These are phyloP conservation scores for Colletotrichum navitas DNA, from an alignment of 2,329 filamentous ascomycete species.

Conservation along the genomic window DNA sequence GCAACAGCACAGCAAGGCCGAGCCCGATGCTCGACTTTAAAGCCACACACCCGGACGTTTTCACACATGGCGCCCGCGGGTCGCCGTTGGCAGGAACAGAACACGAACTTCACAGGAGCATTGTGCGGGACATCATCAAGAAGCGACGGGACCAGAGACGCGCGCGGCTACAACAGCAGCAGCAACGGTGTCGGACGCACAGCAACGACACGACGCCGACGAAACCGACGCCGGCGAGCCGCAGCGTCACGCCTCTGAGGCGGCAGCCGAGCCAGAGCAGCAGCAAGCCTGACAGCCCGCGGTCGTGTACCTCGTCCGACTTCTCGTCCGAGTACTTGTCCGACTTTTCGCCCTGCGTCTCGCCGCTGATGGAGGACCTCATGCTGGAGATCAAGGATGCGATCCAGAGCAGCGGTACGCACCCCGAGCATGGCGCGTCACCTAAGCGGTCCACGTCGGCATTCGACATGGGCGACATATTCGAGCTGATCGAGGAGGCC, in stretches of 20 bases:
- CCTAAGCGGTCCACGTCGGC: conserved; percentile 10
- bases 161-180: conserved; percentile 24
- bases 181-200: conserved; percentile 29
- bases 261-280: conserved; percentile 35
- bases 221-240: conserved; percentile 4
- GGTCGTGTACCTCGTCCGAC: conserved; percentile 24
- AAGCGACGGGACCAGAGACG: conserved; percentile 31
- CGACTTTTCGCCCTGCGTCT: conserved; percentile 35
- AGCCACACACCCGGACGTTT: conserved; percentile 11
- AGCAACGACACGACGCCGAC: conserved; percentile 23
- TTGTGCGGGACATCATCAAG: conserved; percentile 38
- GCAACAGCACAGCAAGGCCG: conserved; percentile 5
- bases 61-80: conserved; percentile 17
- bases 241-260: conserved; percentile 36
- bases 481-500: conserved; percentile 36
- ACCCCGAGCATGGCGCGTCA: not conserved
- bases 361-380: conserved; percentile 38
- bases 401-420: conserved; percentile 31
- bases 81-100: conserved; percentile 12
- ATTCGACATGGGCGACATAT: conserved; percentile 36
- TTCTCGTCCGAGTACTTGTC: conserved; percentile 31
- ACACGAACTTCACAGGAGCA: conserved; percentile 27
- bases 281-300: conserved; percentile 31
- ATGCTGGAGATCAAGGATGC: conserved; percentile 38
- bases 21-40: conserved; percentile 22